A percentile compares a stretch with the other conserved stretches of the same genome.
phyloP scores from a whole-genome alignment of 1,284 basidiomycete genomes.

The Marasmius oreades region DNA sequence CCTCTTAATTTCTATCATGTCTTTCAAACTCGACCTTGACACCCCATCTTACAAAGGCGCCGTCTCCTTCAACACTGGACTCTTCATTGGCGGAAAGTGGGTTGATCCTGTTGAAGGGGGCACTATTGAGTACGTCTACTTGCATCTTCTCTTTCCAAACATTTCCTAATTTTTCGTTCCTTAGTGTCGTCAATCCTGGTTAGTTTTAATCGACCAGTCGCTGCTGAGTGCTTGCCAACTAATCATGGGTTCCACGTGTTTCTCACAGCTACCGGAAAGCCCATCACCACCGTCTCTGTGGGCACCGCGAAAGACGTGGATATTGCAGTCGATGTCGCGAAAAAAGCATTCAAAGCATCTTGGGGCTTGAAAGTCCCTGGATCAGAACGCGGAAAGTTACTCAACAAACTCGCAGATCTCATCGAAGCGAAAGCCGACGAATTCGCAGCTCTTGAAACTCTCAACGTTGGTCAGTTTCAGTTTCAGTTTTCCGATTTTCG shows the following conservation, averaged over 20 bases:
- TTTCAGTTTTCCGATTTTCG: background rate
- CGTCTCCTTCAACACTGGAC: background rate
- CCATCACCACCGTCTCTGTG: background rate
- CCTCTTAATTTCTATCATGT: too few relatives aligned
- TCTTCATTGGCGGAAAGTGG: background rate
- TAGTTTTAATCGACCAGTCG: background rate
- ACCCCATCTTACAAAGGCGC: background rate
- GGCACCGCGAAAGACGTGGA: slow-evolving; percentile 4
- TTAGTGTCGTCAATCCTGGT: background rate
- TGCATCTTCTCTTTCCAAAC: background rate
- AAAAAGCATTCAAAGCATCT: slow-evolving; percentile 49
- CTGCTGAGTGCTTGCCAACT: background rate
- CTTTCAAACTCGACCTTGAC: background rate
- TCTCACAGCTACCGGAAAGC: slow-evolving; percentile 1
- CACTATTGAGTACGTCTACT: background rate
- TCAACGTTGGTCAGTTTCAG: background rate
- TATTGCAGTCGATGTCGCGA: slow-evolving; percentile 4
- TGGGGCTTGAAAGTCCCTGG: slow-evolving; percentile 61
- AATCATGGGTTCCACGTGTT: background rate
- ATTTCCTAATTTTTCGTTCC: background rate
- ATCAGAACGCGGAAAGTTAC: slow-evolving; percentile 51
- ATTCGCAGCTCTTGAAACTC: slow-evolving; percentile 57
- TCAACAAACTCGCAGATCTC: slow-evolving; percentile 62
- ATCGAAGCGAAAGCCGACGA: slow-evolving; percentile 64
- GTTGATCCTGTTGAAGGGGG: background rate